Evolutionary conservation across 805 yeast species (phyloP), one percentile per base, ranked within the genome.

Genomic region (Hanseniaspora taiwanica): DNA sequence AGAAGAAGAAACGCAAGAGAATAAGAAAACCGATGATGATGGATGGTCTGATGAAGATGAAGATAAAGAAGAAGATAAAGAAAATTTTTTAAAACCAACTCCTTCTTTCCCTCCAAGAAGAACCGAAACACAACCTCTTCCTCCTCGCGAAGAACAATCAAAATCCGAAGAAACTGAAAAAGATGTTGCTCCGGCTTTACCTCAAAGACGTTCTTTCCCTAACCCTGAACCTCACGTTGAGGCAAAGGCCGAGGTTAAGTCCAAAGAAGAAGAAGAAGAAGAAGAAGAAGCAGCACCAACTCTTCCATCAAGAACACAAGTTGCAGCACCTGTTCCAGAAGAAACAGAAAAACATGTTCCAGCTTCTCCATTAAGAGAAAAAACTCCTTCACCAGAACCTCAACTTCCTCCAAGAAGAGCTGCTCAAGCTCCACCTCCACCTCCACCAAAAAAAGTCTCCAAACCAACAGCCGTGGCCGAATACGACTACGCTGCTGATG

Each of bases 401-500:
- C 42, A 44, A 7, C 23, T 47, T 25, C 58, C 50, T 42, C 49
- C 48, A 36, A 55, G 53, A 45, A 50, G 40, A 40, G 49, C 47
- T 14, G 42, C 40, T 37, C 40, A 52, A 12, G 42, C 48, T 18
- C 54, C 52, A 20, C 54, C 61, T 14, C 62, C 61, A 13, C 62
- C 63, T 10, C 55, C 59, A 7, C 53, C 57, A 39, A 42, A 52
- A 39, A 44, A 48, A 36, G 32, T 47, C n/a, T 40, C 46, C 5
- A 48, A 44, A 8, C 48, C 46, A 9, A 58, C 67, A 25, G 98
- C 96, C 2, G 56, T 74, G 44, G 97, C 91, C 4, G 80, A 78
- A 53, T 91, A 85, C 57, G 91, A 81, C 44, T 87, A 89, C 57
- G 94, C 81, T 38, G 95, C 94, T 24, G 79, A 79, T 21, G 98